These are phyloP conservation scores for Malassezia equina DNA, from an alignment of 1,284 basidiomycete genomes.

Conservation along the genomic window DNA sequence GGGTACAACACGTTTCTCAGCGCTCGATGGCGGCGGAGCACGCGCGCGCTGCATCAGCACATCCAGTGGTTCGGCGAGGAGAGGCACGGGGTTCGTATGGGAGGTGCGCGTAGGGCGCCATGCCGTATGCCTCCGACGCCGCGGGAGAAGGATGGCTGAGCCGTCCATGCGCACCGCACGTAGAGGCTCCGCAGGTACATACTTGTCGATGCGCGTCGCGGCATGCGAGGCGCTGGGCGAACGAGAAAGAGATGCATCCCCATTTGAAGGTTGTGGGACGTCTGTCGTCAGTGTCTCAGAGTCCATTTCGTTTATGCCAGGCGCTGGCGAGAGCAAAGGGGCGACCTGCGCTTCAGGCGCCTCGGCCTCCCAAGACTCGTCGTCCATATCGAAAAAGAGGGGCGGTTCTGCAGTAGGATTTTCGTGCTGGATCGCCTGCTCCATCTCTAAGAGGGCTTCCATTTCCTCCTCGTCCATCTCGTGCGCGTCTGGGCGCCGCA, in stretches of 20 bases:
- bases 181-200: slow-evolving; percentile 35
- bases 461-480: slow-evolving; percentile 1
- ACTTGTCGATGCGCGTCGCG: slow-evolving; percentile 17
- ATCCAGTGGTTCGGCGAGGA: slow-evolving; percentile 23
- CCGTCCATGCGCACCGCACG: slow-evolving; percentile 29
- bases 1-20: neutral
- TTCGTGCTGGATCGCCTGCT: slow-evolving; percentile 1
- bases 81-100: neutral
- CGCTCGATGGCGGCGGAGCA: neutral
- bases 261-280: neutral
- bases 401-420: neutral
- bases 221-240: neutral
- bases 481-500: neutral
- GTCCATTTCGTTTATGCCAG: neutral
- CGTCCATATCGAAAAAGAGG: slow-evolving; percentile 4
- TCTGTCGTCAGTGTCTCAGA: neutral
- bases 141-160: slow-evolving; percentile 23
- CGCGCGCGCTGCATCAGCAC: slow-evolving; percentile 20
- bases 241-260: too few species aligned
- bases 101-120: slow-evolving; percentile 22
- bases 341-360: neutral
- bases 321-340: neutral
- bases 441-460: slow-evolving; percentile 9
- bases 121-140: slow-evolving; percentile 29
- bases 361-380: neutral